Evolutionary conservation across 148 eudicot species (phyloP).

Genomic region (Camellia japonica): DNA sequence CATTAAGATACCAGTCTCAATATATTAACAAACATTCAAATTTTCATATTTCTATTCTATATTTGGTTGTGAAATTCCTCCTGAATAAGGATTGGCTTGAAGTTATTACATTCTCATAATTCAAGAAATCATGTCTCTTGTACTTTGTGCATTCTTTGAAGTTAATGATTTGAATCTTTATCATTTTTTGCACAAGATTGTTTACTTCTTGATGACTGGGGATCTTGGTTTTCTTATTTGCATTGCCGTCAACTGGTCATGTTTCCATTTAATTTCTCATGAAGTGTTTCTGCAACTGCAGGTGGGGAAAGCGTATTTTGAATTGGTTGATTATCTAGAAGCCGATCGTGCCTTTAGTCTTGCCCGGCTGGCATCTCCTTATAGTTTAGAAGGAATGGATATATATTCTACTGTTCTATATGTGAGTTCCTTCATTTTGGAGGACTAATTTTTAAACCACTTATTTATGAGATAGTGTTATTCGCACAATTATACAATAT

Average conservation of each 20-base stretch:
- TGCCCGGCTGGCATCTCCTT: slow-evolving; percentile 85
- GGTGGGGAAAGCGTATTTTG: slow-evolving; percentile 95
- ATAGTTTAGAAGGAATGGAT: slow-evolving; percentile 98
- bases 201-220: slow-evolving; percentile 6
- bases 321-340: slow-evolving; percentile 88
- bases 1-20: background rate
- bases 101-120: background rate
- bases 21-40: background rate
- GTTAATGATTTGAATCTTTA: background rate
- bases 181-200: background rate
- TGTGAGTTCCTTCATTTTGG: slow-evolving; percentile 51
- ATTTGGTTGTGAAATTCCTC: slow-evolving; percentile 3
- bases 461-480: no score
- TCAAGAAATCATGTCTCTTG: background rate
- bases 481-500: background rate
- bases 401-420: slow-evolving; percentile 84
- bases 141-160: background rate
- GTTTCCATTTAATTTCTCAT: background rate
- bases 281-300: slow-evolving; percentile 22
- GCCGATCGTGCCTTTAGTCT: slow-evolving; percentile 89
- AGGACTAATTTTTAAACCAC: background rate
- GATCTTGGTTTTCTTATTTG: background rate
- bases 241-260: background rate
- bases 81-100: background rate
- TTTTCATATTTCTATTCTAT: background rate